These are phyloP conservation scores for Neurospora discreta DNA, from an alignment of 495 filamentous ascomycete genomes.

Conservation along the genomic window DNA sequence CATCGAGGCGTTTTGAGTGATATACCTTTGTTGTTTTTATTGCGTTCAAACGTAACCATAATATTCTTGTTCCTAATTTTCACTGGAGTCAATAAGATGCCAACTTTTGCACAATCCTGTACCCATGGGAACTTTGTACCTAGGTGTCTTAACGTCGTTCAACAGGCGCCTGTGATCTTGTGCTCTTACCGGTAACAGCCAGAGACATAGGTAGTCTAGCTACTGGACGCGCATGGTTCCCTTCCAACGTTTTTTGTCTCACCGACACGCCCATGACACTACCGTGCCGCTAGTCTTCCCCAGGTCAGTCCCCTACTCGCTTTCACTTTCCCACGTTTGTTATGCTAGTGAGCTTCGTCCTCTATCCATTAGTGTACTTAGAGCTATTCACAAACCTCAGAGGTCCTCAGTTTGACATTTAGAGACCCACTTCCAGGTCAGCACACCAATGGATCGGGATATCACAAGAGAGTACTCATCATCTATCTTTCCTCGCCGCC, in stretches of 20 bases:
- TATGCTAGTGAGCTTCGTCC: not conserved
- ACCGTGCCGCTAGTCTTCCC: not conserved
- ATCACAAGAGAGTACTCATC: not conserved
- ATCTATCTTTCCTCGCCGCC: not conserved
- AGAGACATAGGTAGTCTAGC: not conserved
- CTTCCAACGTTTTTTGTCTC: not conserved
- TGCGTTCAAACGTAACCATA: slow-evolving; percentile 6
- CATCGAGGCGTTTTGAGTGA: slow-evolving; percentile 14
- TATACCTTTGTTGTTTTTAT: slow-evolving; percentile 4
- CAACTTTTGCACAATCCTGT: slow-evolving; percentile 10
- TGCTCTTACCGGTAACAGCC: not conserved
- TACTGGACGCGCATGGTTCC: not conserved
- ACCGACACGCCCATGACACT: not conserved
- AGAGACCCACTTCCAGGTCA: not conserved
- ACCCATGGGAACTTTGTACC: not conserved
- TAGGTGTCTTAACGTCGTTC: not conserved
- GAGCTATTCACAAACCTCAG: not conserved
- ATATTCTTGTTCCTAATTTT: slow-evolving; percentile 18
- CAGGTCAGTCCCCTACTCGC: not conserved
- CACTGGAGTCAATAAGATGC: slow-evolving; percentile 18
- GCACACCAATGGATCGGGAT: not conserved
- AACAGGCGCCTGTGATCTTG: not conserved
- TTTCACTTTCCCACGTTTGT: not conserved
- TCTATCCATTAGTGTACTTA: not conserved
- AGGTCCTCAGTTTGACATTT: not conserved